Conservation (phyloP, 805 yeast species). For the Zygotorulaspora florentina region DNA sequence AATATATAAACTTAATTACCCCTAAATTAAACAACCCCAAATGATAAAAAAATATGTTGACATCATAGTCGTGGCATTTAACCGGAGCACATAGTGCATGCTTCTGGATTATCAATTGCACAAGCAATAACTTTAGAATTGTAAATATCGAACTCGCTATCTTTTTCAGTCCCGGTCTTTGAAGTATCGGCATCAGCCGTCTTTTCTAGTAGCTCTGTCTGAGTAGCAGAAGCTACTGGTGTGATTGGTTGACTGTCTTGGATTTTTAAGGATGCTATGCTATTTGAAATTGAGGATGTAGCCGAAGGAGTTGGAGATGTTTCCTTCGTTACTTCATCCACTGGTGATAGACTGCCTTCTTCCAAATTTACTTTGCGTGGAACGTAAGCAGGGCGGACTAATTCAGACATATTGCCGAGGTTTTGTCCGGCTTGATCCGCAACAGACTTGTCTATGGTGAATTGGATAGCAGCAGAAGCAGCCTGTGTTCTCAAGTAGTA, state of each 20-base stretch:
- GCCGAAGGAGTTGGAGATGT: constrained; percentile 37
- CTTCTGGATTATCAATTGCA: constrained; percentile 93
- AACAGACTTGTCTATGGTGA: constrained; percentile 78
- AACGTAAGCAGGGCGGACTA: constrained; percentile 38
- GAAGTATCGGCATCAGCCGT: constrained; percentile 38
- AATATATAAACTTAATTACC: background rate
- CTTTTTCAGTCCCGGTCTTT: constrained; percentile 23
- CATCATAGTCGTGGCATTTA: constrained; percentile 33
- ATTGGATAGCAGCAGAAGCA: constrained; percentile 94
- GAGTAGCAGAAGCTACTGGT: constrained; percentile 25
- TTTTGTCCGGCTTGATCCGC: constrained; percentile 84
- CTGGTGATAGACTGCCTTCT: constrained; percentile 15
- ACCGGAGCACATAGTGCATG: constrained; percentile 99
- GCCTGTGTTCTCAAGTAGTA: constrained; percentile 97
- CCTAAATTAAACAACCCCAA: constrained; percentile 9
- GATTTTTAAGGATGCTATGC: constrained; percentile 42
- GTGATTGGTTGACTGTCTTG: constrained; percentile 32
- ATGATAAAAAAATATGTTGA: constrained; percentile 3
- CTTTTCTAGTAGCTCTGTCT: constrained; percentile 38
- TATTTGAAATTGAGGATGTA: constrained; percentile 36
- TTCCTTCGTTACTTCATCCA: constrained; percentile 20
- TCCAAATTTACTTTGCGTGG: constrained; percentile 24
- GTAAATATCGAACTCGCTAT: constrained; percentile 63
- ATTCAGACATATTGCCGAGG: constrained; percentile 34
- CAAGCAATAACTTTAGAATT: constrained; percentile 94